Percentiles rank a stretch among this genome's conserved stretches.
Evolutionary conservation across 345 rosid species (phyloP).

Genomic region (Carallia brachiata): DNA sequence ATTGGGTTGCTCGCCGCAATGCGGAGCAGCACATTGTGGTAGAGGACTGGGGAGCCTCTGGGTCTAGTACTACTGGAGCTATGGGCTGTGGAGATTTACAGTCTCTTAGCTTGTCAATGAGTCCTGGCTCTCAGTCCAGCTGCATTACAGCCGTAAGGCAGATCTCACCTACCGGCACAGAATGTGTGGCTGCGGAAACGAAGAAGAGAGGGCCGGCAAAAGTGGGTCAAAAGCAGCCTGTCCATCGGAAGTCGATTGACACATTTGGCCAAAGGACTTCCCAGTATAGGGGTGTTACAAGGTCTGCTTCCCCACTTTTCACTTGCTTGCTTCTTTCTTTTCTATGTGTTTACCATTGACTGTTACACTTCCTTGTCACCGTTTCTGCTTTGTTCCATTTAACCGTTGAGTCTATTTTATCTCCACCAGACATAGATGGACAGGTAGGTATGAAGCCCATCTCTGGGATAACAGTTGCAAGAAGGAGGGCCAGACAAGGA

Average conservation of each 20-base stretch:
- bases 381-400: not conserved
- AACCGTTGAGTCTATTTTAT: not conserved
- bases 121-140: slow-evolving; percentile 53
- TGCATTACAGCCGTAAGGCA: slow-evolving; percentile 33
- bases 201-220: slow-evolving; percentile 58
- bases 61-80: slow-evolving; percentile 6
- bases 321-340: not conserved
- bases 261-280: slow-evolving; percentile 88
- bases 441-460: slow-evolving; percentile 87
- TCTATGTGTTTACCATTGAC: not conserved
- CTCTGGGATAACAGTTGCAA: slow-evolving; percentile 88
- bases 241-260: slow-evolving; percentile 75
- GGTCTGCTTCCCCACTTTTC: slow-evolving; percentile 30
- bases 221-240: slow-evolving; percentile 60
- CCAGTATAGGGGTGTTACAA: slow-evolving; percentile 93
- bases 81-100: slow-evolving; percentile 40
- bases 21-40: slow-evolving; percentile 37
- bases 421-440: slow-evolving; percentile 66
- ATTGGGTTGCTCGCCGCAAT: slow-evolving; percentile 40
- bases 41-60: slow-evolving; percentile 14
- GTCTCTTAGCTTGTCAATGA: slow-evolving; percentile 48
- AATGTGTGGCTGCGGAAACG: slow-evolving; percentile 37
- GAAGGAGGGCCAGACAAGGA: slow-evolving; percentile 87
- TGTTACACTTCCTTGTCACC: not conserved
- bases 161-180: slow-evolving; percentile 33